Evolutionary conservation across 2,329 filamentous ascomycete species (phyloP).

Genomic region (Setomelanomma holmii): DNA sequence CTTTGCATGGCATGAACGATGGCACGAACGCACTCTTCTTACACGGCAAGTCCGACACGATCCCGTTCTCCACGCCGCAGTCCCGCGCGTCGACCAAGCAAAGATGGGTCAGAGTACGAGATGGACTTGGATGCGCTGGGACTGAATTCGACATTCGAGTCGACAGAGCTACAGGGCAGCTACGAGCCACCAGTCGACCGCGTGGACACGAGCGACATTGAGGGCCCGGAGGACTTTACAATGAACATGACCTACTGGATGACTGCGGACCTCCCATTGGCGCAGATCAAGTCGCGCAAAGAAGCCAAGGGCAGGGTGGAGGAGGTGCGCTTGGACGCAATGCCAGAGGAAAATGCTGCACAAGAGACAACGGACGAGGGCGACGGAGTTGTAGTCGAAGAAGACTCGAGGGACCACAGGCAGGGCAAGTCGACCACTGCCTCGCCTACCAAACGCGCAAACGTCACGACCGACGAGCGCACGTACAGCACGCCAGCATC

Average conservation of each 20-base stretch:
- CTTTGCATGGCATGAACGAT: conserved; percentile 27
- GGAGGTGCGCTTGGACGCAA: conserved; percentile 26
- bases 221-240: conserved; percentile 52
- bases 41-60: conserved; percentile 43
- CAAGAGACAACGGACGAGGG: conserved; percentile 27
- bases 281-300: conserved; percentile 42
- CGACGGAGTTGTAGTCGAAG: conserved; percentile 27
- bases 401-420: conserved; percentile 10
- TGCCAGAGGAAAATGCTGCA: conserved; percentile 13
- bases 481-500: conserved; percentile 30
- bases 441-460: conserved; percentile 33
- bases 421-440: conserved; percentile 7
- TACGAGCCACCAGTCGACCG: conserved; percentile 43
- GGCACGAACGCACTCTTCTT: conserved; percentile 44
- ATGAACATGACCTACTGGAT: conserved; percentile 55
- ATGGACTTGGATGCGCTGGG: conserved; percentile 49
- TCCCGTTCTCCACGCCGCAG: conserved; percentile 39
- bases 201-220: conserved; percentile 49
- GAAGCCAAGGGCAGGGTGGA: conserved; percentile 29
- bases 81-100: conserved; percentile 33
- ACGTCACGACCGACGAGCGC: conserved; percentile 30
- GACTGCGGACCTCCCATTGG: conserved; percentile 42
- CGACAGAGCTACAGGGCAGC: conserved; percentile 37
- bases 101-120: conserved; percentile 47
- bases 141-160: conserved; percentile 45